Evolutionary conservation across 2,329 filamentous ascomycete species (phyloP), one percentile per base, ranked within the genome.

Genomic region (Penicillium oxalicum): DNA sequence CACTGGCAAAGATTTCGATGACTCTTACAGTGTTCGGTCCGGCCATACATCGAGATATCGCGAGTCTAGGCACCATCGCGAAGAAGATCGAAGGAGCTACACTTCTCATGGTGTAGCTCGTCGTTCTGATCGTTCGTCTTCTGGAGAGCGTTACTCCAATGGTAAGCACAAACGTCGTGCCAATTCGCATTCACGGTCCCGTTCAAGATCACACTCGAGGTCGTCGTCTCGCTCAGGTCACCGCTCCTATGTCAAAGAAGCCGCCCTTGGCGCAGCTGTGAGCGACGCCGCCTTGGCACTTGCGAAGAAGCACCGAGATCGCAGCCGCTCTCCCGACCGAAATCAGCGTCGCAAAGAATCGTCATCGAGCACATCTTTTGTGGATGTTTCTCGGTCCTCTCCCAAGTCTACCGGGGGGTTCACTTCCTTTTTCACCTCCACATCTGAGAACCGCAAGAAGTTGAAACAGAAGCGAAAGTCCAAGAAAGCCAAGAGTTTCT

Each of bases 321-420:
- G 68, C 18, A 71, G 64, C 43, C 64, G 58, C 32, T 73, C 71
- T 5, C 64, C 66, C 5, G 63, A 60, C 13, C 67, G 63, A 40
- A 34, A 46, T 7, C 63, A 61, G 35, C 55, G 48, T 44, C 61
- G 56, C 53, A 71, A 65, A 51, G 64, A 57, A n/a, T 78, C 74
- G 24, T 79, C 74, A 48, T 81, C 75, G 34, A 77, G 77, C 37
- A 79, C 77, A 12, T 85, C 82, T 1, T 74, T 83, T 48, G 68
- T 87, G 46, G 84, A 88, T 59, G 83, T 88, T 45, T 86, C 84
- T 42, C 76, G 76, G 35, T 71, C 74, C 40, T 74, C 75, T 45
- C 74, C 70, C 50, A 70, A 68, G 36, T 73, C 72, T 5, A 70
- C 75, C 47, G 75, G 77, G 51, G 79, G 82, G 35, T 70, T 89